Evolutionary conservation across 2,329 filamentous ascomycete genomes (phyloP).

Genomic region (Alternaria sp.): DNA sequence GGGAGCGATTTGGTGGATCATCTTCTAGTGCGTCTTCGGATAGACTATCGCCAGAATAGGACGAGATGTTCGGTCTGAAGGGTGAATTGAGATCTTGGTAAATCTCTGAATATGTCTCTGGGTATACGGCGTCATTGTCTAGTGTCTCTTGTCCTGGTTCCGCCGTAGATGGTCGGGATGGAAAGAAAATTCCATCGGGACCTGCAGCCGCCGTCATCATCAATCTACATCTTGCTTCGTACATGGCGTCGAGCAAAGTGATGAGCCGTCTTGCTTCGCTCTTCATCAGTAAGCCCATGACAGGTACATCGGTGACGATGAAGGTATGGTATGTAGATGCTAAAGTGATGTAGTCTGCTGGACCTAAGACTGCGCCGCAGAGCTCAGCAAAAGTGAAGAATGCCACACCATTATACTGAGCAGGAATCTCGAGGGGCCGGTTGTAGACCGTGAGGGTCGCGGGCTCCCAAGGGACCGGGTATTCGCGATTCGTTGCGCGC

Average conservation of each 20-base stretch:
- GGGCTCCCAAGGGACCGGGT: conserved; percentile 54
- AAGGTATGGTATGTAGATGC: conserved; percentile 82
- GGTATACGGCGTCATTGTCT: conserved; percentile 63
- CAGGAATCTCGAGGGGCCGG: conserved; percentile 67
- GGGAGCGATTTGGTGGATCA: conserved; percentile 56
- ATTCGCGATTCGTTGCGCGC: conserved; percentile 40
- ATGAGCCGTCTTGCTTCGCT: conserved; percentile 85
- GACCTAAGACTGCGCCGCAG: conserved; percentile 70
- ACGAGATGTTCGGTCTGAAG: conserved; percentile 80
- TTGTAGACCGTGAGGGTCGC: conserved; percentile 67
- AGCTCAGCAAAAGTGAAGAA: conserved; percentile 74
- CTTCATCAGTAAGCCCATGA: conserved; percentile 73
- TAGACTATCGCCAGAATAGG: conserved; percentile 59
- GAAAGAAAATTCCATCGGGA: conserved; percentile 81
- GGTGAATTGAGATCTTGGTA: conserved; percentile 80
- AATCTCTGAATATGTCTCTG: conserved; percentile 75
- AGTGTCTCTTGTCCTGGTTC: conserved; percentile 14
- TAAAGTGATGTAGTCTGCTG: conserved; percentile 83
- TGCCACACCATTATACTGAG: conserved; percentile 65
- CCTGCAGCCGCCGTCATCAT: conserved; percentile 71
- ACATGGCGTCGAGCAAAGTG: conserved; percentile 77
- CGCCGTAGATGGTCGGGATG: conserved; percentile 44
- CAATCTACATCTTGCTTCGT: conserved; percentile 82
- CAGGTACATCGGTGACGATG: conserved; percentile 73
- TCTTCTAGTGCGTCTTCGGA: conserved; percentile 59